Evolutionary conservation across 1,284 basidiomycete species (phyloP), one percentile per base, ranked within the genome.

Genomic region (Limonomyces culmigenus): DNA sequence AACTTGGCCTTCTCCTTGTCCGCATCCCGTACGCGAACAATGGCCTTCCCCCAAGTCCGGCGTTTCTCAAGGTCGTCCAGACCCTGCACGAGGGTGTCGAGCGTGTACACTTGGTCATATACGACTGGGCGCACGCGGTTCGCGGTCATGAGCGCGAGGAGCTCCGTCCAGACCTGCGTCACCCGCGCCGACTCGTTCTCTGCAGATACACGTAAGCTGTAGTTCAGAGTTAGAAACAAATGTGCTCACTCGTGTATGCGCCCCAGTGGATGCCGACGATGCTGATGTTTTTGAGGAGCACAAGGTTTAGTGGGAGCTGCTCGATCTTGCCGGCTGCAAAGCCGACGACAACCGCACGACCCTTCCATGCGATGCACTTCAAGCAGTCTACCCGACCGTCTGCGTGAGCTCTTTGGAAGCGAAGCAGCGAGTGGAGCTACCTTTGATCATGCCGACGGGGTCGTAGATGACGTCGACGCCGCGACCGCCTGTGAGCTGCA

Each of bases 311-410:
- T 0, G 89, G 84, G 14, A 91, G 62, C 80, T 89, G 89, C 53
- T 97, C 92, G 42, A 97, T 95, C 5, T 60, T 55, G 8, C 91
- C 87, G 8, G 73, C 79, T 5, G 85, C 88, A 55, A 95, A 92
- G 13, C 93, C 93, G 37, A 98, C 79, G 18, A 97, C 84, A 15
- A 97, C 50, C 3, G 86, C 75, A 11, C 93, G 70, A 2, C 89
- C 88, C 54, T 93, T 93, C 79, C 89, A 96, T 1, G 83, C 85
- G 39, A 93, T 87, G 52, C 87, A 92, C 54, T 93, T 93, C 41
- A 95, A 52, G 19, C 70, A 74, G 48, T 85, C 81, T 78, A n/a
- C n/a, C n/a, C n/a, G n/a, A n/a, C n/a, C n/a, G n/a, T n/a, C n/a
- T n/a, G n/a, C n/a, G n/a, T n/a, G n/a, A n/a, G n/a, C n/a, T n/a